Conservation (phyloP, 2,329 filamentous ascomycete species). For the Sclerotinia sclerotiorum region DNA sequence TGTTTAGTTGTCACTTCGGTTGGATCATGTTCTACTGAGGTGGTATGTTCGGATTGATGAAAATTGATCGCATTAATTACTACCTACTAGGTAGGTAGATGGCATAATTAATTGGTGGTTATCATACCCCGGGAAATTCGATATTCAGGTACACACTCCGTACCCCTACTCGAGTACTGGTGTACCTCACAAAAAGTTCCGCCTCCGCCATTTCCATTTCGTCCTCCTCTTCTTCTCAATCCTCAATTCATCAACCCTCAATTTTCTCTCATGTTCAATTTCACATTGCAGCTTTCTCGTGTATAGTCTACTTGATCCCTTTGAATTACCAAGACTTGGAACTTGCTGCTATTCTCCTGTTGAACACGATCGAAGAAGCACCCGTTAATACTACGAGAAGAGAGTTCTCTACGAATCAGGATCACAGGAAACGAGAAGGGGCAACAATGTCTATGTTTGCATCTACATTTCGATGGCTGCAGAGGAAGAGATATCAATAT, state of each 20-base stretch:
- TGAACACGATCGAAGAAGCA: not conserved
- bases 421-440: slow-evolving; percentile 15
- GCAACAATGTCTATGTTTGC: slow-evolving; percentile 39
- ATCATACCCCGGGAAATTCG: slow-evolving; percentile 10
- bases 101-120: slow-evolving; percentile 2
- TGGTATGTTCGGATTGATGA: not conserved
- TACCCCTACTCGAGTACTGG: not conserved
- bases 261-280: slow-evolving; percentile 1
- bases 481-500: slow-evolving; percentile 96
- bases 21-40: not conserved
- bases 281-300: not conserved
- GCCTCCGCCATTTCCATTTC: not conserved
- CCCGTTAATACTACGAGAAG: not conserved
- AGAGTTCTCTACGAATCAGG: not conserved
- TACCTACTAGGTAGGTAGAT: too few relatives aligned
- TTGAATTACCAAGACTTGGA: not conserved
- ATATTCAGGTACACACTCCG: slow-evolving; percentile 1
- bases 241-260: not conserved
- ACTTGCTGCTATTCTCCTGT: not conserved
- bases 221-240: not conserved
- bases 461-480: slow-evolving; percentile 73
- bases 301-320: not conserved
- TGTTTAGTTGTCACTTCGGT: not conserved
- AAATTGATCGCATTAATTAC: slow-evolving; percentile 12
- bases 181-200: slow-evolving; percentile 15